Base-by-base conservation (phyloP, 192 early-diverging fungal genomes). In the Linnemannia zychae region DNA sequence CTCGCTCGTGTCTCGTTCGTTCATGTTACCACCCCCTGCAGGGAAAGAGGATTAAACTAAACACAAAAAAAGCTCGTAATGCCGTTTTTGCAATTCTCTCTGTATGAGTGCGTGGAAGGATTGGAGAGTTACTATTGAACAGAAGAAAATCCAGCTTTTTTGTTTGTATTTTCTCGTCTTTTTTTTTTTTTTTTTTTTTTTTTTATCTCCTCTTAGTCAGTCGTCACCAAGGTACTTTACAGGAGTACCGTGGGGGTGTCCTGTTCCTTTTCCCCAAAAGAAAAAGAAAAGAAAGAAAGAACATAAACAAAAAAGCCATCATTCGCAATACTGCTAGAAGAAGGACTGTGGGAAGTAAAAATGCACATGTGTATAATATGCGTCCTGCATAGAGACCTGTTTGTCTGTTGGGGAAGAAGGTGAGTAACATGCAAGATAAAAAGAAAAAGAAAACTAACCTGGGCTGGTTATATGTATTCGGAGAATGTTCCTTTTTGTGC, bases 401-500 rank as follows among this genome's bases (percentile, higher is more conserved):
- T 9, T 48, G 28, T 49, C 70, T 48, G 40, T 63, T 63, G 57
- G 57, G 48, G 57, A 24, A 15, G 28, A 31, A 13, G 28, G 24
- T 12, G 22, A 33, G 7, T 28, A n/a, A 69, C 7, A 24, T 9
- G 16, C 9, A 49, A 31, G n/a, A 67, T n/a, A 22, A 38, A 3
- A n/a, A 40, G 38, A 6, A 38, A 68, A 36, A 38, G 5, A 7
- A n/a, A 18, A 77, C 76, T 47, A 68, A 70, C 76, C 76, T 70
- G 40, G 74, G 74, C 36, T 33, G 74, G 17, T 28, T 69, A 24
- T 7, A 22, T 44, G 36, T n/a, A 22, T 38, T 31, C 18, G 63
- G 36, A 5, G 66, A 17, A 31, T 83, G 67, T 5, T 81, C 74
- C 36, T 88, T 87, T 44, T 89, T 87, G 60, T 88, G 79, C 46